Conservation (phyloP, 176 grass and related monocot species). For the Calamus simplicifolius region DNA sequence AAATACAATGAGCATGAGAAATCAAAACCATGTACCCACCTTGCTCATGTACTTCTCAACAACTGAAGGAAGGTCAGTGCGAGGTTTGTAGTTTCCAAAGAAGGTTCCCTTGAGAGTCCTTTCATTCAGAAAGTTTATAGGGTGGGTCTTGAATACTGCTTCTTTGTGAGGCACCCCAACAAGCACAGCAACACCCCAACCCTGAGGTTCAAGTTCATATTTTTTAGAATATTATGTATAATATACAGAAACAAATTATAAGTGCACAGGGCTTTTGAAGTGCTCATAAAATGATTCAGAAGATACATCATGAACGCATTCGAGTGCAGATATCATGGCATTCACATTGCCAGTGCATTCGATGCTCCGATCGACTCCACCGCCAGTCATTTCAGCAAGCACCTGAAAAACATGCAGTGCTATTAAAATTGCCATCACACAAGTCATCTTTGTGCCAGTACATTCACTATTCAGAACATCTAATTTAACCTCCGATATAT, state of each 20-base stretch:
- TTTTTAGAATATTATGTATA: too few relatives aligned
- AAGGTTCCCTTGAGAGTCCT: conserved; percentile 6
- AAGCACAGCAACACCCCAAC: conserved; percentile 4
- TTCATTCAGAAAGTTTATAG: conserved; percentile 4
- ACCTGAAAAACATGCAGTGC: background rate
- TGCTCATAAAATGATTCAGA: background rate
- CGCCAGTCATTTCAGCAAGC: conserved; percentile 3
- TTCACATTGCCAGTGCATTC: conserved; percentile 4
- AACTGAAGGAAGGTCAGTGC: background rate
- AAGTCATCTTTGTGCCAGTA: too few relatives aligned
- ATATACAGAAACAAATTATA: too few relatives aligned
- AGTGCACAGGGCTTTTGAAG: background rate
- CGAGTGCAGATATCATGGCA: background rate
- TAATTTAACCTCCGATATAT: too few relatives aligned
- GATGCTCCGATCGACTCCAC: conserved; percentile 1
- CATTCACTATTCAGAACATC: too few relatives aligned
- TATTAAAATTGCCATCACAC: too few relatives aligned
- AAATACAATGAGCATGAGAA: too few relatives aligned
- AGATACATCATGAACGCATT: background rate
- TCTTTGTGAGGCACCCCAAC: conserved; percentile 7
- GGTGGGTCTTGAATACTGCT: conserved; percentile 4
- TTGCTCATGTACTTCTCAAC: conserved; percentile 7
- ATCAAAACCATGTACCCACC: background rate
- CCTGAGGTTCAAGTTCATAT: background rate
- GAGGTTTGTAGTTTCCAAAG: conserved; percentile 5